A percentile compares a stretch with the other conserved stretches of the same genome.
Evolutionary conservation across 139 green algal species (phyloP).

Genomic region (Yamagishiella unicocca): DNA sequence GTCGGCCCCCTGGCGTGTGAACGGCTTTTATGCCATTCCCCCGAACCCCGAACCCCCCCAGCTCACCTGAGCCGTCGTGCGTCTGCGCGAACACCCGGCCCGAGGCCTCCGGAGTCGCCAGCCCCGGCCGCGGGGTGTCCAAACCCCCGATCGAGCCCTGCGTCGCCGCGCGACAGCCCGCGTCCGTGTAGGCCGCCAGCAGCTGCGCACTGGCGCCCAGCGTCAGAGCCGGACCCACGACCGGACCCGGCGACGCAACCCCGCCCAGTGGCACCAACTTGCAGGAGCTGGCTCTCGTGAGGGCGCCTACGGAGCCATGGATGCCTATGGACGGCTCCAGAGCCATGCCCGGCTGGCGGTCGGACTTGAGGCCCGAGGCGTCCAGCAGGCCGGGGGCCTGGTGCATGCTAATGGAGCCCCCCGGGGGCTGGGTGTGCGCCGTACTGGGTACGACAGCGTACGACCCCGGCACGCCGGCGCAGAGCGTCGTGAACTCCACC

Average conservation of each 20-base stretch:
- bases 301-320: not conserved
- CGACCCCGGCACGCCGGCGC: slow-evolving; percentile 19
- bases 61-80: slow-evolving; percentile 17
- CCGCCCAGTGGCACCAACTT: slow-evolving; percentile 14
- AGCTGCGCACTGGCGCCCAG: slow-evolving; percentile 5
- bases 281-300: not conserved
- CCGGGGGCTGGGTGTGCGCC: not conserved
- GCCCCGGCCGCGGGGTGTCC: not conserved
- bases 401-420: not conserved
- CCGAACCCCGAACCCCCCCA: too few relatives aligned
- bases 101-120: not conserved
- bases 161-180: not conserved
- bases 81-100: slow-evolving; percentile 13
- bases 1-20: too few relatives aligned
- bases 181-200: slow-evolving; percentile 36
- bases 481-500: slow-evolving; percentile 10
- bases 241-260: not conserved
- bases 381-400: not conserved
- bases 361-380: not conserved
- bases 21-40: too few relatives aligned
- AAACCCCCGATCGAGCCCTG: not conserved
- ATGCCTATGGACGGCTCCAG: slow-evolving; percentile 19
- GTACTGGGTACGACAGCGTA: slow-evolving; percentile 29
- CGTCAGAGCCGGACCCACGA: not conserved
- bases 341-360: not conserved